Base-by-base conservation (phyloP, 2,329 filamentous ascomycete species). In the Achaetomium macrosporum region DNA sequence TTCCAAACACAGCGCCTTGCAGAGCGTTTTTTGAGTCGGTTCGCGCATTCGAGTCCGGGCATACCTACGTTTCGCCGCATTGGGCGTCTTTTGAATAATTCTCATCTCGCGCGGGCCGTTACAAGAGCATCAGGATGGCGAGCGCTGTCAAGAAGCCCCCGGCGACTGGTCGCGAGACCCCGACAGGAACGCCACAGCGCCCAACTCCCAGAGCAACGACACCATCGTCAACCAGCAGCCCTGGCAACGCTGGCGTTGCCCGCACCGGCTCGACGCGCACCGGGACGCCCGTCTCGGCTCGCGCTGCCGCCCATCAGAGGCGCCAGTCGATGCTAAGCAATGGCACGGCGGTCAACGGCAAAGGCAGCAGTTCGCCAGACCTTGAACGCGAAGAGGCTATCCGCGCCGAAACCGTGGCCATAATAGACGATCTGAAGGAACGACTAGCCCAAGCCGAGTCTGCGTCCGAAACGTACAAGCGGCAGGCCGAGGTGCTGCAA, bases 401-500 rank as follows among this genome's bases (percentile, higher is more conserved):
- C 57, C 84, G 87, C 61, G 90, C 88, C 16, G 90, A 93, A 69
- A 85, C 87, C 57, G 77, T 89, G 40, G 85, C 88, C 15, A 74
- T 88, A 52, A 78, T 96, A 54, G 88, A 95, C 59, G 90, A 96
- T 59, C 74, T 96, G 54, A 90, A 90, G 71, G 84, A 90, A 59
- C 84, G 89, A 53, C 76, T 96, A 47, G 81, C 88, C 63, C 88
- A 86, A 69, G 87, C 90, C 19, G 92, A 96, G 71, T 79, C 76
- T 46, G 76, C 81, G 37, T 87, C 87, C 0, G 88, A 93, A 61
- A 84, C 90, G 64, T 86, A 84, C 68, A 84, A 87, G 72, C 92
- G 91, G 69, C 90, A 96, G 72, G 75, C 84, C 50, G 87, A 93
- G 54, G 85, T 95, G 42, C 73, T 97, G 59, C 90, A 96, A 71